phyloP scores from a whole-genome alignment of 1,284 basidiomycete species.

The Tylopilus orsonianus region DNA sequence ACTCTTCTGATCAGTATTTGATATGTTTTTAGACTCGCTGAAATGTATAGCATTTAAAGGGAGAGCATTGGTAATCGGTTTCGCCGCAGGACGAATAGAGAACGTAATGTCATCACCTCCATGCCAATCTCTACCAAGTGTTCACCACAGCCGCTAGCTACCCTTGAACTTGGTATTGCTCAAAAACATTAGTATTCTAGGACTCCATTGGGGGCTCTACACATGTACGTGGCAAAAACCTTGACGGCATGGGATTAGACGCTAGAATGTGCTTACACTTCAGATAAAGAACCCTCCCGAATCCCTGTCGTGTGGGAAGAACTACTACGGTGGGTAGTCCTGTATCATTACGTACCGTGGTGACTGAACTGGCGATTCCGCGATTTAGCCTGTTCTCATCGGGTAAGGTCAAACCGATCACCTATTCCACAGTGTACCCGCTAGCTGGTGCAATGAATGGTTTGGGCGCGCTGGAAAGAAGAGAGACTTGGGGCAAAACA shows the following conservation, averaged over 20 bases:
- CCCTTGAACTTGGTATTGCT: constrained; percentile 87
- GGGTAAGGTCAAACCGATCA: constrained; percentile 68
- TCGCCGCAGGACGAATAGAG: constrained; percentile 87
- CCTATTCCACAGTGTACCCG: constrained; percentile 71
- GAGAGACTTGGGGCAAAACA: constrained; percentile 94
- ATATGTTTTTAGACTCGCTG: constrained; percentile 51
- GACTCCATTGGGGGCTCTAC: constrained; percentile 88
- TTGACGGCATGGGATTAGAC: background rate
- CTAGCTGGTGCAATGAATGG: constrained; percentile 63
- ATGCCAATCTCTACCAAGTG: background rate
- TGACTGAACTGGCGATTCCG: constrained; percentile 1
- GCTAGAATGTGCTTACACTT: background rate
- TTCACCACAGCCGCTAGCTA: constrained; percentile 45
- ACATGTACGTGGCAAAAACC: constrained; percentile 44
- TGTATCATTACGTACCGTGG: background rate
- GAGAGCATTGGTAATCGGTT: constrained; percentile 87
- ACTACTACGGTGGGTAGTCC: constrained; percentile 58
- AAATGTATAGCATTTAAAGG: constrained; percentile 97
- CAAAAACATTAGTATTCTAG: constrained; percentile 83
- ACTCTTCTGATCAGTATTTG: background rate
- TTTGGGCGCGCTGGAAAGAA: constrained; percentile 67
- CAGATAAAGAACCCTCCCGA: constrained; percentile 69
- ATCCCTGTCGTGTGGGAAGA: constrained; percentile 73
- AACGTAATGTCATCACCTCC: constrained; percentile 55
- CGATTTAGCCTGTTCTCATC: constrained; percentile 71